Percentiles rank a stretch among this genome's conserved stretches.
Conservation (phyloP, 192 early-diverging fungal genomes). For the Coemansia sp. region DNA sequence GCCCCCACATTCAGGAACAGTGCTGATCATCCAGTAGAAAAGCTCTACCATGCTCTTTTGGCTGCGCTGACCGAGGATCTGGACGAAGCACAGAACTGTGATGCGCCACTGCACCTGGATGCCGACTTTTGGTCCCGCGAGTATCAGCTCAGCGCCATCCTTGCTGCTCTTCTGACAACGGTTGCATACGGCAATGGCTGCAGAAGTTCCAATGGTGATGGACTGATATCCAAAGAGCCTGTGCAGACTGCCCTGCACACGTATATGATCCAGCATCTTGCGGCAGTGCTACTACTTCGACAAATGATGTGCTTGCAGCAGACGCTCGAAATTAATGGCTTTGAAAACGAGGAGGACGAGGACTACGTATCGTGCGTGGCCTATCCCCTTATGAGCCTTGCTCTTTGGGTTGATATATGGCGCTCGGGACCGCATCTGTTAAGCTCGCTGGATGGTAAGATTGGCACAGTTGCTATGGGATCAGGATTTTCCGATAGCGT, state of each 20-base stretch:
- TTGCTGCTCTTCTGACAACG: conserved; percentile 29
- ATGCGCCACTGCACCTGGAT: conserved; percentile 14
- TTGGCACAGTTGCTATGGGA: background rate
- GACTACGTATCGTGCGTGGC: background rate
- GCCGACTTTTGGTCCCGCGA: conserved; percentile 47
- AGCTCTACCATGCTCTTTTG: conserved; percentile 14
- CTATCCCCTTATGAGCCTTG: conserved; percentile 33
- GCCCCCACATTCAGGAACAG: background rate
- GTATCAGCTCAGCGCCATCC: conserved; percentile 36
- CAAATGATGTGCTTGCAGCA: conserved; percentile 27
- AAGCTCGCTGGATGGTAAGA: background rate
- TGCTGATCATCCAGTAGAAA: background rate
- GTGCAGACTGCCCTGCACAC: background rate
- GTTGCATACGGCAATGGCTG: background rate
- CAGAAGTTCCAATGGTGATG: background rate
- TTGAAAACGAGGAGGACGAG: background rate
- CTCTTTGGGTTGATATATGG: conserved; percentile 50
- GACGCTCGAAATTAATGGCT: conserved; percentile 13
- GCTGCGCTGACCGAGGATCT: conserved; percentile 25
- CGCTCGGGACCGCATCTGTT: conserved; percentile 16
- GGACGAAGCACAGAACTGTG: conserved; percentile 6
- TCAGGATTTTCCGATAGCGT: conserved; percentile 1
- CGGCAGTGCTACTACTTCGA: conserved; percentile 24
- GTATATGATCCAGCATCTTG: conserved; percentile 31
- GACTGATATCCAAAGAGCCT: background rate